phyloP scores from a whole-genome alignment of 352 stramenopile species.

The Globisporangium polare region DNA sequence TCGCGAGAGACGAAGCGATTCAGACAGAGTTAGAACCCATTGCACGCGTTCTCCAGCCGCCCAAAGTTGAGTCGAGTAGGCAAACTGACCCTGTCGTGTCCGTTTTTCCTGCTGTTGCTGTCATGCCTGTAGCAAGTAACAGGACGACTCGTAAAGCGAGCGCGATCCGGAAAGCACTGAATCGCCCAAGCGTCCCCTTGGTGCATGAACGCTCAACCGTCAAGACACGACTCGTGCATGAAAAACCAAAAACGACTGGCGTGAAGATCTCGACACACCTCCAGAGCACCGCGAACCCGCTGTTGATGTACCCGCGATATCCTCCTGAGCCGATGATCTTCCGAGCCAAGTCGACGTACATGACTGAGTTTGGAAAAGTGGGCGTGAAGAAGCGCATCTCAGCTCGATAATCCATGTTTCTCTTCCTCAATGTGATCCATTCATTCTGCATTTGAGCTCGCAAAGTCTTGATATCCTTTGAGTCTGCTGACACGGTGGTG shows the following conservation, averaged over 20 bases:
- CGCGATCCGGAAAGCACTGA: neutral
- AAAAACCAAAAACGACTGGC: constrained; percentile 1
- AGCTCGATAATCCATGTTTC: constrained; percentile 1
- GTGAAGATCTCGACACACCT: constrained; percentile 7
- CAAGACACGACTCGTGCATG: neutral
- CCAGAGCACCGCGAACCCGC: constrained; percentile 32
- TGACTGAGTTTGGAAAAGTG: constrained; percentile 22
- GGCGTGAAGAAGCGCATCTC: neutral
- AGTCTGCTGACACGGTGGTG: too few species aligned
- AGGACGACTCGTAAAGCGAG: neutral
- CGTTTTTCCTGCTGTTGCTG: neutral
- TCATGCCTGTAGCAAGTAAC: neutral
- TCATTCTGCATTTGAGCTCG: neutral
- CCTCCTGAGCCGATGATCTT: constrained; percentile 38
- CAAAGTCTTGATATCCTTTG: too few species aligned
- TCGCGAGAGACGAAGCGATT: constrained; percentile 9
- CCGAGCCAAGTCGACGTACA: constrained; percentile 37
- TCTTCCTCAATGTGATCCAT: neutral
- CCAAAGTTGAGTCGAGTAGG: neutral
- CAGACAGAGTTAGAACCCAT: constrained; percentile 6
- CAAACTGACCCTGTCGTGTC: constrained; percentile 1
- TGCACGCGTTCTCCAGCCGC: neutral
- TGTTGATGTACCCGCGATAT: constrained; percentile 46
- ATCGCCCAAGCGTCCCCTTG: neutral
- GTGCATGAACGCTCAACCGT: neutral